Base-by-base conservation (phyloP, 1,284 basidiomycete genomes). In the Cronartium quercuum region DNA sequence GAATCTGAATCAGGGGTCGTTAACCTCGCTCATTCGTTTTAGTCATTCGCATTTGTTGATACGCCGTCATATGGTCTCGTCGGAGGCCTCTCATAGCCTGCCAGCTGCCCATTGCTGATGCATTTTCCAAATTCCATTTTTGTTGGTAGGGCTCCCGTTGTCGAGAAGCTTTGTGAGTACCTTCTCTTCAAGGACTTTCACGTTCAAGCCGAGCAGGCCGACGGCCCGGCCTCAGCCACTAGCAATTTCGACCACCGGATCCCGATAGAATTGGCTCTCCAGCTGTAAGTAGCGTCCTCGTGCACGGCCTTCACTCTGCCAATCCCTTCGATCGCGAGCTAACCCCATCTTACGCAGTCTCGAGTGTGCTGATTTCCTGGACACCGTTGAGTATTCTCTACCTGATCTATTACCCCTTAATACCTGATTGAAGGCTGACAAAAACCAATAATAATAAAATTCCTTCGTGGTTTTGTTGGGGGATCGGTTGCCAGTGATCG, bases 1-100 rank as follows among this genome's bases (percentile, higher is more conserved):
- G 70, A 73, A 61, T 35, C 70, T 29, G 63, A 73, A 37, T 73
- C 70, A 64, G 70, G 70, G 6, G 70, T 73, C 10, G 63, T 73
- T 40, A 66, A 73, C 41, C 37, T 73, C 24, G 60, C 35, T 41
- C 70, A 73, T 47, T 58, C 70, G 70, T 73, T 55, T 71, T 24
- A 37, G 29, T 69, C n/a, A 61, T 13, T 41, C 24, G 10, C 42
- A 9, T 47, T 62, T 60, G 57, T 10, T 60, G 18, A 60, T 60
- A 60, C 18, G 18, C 21, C 57, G 21, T 10, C 57, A 9, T 13
- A 63, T 12, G 9, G 15, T 63, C 9, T 63, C 40, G 13, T 10
- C 6, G 13, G 40, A 37, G 21, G 15, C 15, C 10, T 13, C 34
- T 34, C 61, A 13, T 63, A 38, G 13, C 13, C 21, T 6, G 12